Conservation (phyloP, 768 basidiomycete genomes). For the Fomitopsis pulvina region DNA sequence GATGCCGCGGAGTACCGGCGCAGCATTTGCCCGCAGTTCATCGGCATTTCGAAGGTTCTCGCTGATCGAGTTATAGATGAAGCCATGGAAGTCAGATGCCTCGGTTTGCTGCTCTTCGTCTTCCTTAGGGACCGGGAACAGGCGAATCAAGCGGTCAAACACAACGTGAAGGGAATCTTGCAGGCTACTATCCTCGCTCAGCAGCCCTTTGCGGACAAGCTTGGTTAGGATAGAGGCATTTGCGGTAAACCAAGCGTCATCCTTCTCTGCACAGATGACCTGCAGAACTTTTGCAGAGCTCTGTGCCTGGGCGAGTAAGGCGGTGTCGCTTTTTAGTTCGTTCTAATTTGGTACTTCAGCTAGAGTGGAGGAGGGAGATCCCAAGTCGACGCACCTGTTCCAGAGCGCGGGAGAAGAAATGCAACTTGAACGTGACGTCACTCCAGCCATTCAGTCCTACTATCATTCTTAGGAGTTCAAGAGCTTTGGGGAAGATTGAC, state of each 20-base stretch:
- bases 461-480: constrained; percentile 67
- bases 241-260: constrained; percentile 70
- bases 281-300: constrained; percentile 86
- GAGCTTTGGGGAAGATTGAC: constrained; percentile 53
- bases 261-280: constrained; percentile 76
- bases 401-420: constrained; percentile 82
- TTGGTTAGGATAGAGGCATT: constrained; percentile 73
- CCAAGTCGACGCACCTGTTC: constrained; percentile 52
- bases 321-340: constrained; percentile 59
- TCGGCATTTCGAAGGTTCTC: constrained; percentile 71
- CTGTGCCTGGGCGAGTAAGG: constrained; percentile 58
- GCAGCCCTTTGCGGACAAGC: constrained; percentile 81
- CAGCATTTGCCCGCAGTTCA: constrained; percentile 7
- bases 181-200: constrained; percentile 70
- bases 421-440: constrained; percentile 86
- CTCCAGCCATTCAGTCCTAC: constrained; percentile 82
- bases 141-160: constrained; percentile 70
- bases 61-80: constrained; percentile 64
- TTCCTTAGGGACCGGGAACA: constrained; percentile 72
- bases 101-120: constrained; percentile 67
- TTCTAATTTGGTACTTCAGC: constrained; percentile 35
- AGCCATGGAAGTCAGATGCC: constrained; percentile 70
- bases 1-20: constrained; percentile 58
- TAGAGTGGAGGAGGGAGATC: neutral
- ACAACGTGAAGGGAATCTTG: constrained; percentile 81